phyloP scores from a whole-genome alignment of 1,284 basidiomycete species.

The Neonothopanus nambi region DNA sequence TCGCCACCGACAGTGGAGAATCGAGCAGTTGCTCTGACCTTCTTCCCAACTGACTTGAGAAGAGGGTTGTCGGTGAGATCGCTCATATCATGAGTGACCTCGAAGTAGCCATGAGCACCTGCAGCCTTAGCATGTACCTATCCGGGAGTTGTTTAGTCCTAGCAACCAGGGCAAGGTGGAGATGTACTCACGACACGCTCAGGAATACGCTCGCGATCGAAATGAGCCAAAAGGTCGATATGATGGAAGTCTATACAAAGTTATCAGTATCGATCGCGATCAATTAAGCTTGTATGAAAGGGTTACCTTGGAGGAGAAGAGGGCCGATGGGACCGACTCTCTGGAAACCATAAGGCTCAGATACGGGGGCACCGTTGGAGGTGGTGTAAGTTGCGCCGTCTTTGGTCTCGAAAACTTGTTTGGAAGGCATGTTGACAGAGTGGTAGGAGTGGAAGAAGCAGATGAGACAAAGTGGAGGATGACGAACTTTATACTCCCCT shows the following conservation, averaged over 20 bases:
- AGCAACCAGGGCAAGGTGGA: not conserved
- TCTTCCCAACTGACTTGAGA: conserved; percentile 72
- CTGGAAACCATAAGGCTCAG: conserved; percentile 76
- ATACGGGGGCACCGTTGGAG: conserved; percentile 76
- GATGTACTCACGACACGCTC: conserved; percentile 77
- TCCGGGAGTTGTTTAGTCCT: conserved; percentile 9
- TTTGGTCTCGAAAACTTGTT: conserved; percentile 54
- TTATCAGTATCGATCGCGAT: not conserved
- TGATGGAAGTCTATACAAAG: conserved; percentile 73
- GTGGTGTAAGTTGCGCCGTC: conserved; percentile 78
- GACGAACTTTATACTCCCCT: not conserved
- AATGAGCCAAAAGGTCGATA: conserved; percentile 88
- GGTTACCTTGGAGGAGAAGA: conserved; percentile 79
- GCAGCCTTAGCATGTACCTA: conserved; percentile 85
- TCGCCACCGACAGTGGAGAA: conserved; percentile 92
- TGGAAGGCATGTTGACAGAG: conserved; percentile 57
- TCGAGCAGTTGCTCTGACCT: conserved; percentile 71
- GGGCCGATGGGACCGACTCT: conserved; percentile 77
- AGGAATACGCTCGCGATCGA: conserved; percentile 93
- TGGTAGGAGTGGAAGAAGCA: not conserved
- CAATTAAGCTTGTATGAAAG: conserved; percentile 5
- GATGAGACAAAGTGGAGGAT: not conserved
- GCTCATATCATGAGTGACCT: conserved; percentile 80
- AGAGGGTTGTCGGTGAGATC: conserved; percentile 78
- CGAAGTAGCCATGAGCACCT: conserved; percentile 92